Conservation (phyloP, 2,329 filamentous ascomycete genomes). For the Penicillium sp. region DNA sequence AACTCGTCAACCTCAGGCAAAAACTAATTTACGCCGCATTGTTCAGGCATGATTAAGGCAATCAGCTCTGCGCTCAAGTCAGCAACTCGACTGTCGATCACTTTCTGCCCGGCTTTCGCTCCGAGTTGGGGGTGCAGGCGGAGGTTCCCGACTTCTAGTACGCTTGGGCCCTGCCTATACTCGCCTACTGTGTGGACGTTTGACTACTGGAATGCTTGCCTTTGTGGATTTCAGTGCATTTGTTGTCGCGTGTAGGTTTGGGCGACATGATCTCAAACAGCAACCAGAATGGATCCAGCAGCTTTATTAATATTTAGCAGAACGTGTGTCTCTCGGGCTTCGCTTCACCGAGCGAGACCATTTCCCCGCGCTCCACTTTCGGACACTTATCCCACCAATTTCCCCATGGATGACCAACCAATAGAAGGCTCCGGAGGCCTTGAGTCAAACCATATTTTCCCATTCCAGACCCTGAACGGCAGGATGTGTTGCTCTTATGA, state of each 20-base stretch:
- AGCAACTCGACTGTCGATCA: background rate
- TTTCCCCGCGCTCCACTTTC: conserved; percentile 6
- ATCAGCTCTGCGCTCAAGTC: background rate
- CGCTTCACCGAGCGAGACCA: background rate
- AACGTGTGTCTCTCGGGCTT: background rate
- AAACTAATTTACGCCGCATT: background rate
- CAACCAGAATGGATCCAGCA: background rate
- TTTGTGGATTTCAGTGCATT: background rate
- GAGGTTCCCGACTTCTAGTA: background rate
- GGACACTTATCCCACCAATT: background rate
- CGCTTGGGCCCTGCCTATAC: background rate
- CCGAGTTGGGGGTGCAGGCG: background rate
- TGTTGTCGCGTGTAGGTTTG: background rate
- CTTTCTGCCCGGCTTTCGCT: no score
- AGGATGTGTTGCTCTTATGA: background rate
- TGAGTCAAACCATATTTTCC: background rate
- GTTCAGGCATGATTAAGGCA: background rate
- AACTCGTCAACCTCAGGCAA: background rate
- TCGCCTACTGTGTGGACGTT: background rate
- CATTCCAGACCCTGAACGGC: background rate
- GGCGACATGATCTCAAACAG: background rate
- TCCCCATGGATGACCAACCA: conserved; percentile 1
- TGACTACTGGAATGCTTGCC: background rate
- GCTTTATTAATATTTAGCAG: background rate
- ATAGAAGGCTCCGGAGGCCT: background rate